Base-by-base conservation (phyloP, 306 rosid genomes). In the Acacia confusa region DNA sequence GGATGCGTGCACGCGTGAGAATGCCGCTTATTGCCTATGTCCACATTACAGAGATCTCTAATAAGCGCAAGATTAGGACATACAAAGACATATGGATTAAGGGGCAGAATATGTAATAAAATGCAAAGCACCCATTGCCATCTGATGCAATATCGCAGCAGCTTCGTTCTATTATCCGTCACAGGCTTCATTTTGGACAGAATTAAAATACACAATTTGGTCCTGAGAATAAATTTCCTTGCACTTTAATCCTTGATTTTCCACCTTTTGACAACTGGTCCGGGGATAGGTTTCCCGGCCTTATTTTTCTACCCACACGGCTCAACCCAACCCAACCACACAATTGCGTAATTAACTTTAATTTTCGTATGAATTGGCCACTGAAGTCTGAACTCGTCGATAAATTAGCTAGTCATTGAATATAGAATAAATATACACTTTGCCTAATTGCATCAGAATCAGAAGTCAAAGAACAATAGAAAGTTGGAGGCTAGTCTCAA, bases 361-460 rank as follows among this genome's bases (percentile, higher is more conserved):
- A 36, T 36, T 36, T 36, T 22, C 64, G 4, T 57, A 57, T 24
- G 64, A 57, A 57, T 25, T 12, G 4, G 66, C 25, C 34, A 60
- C 66, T 60, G 16, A 25, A 24, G 7, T 60, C 13, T 60, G 19
- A 24, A 60, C 34, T 60, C 7, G 24, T n/a, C 4, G 27, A 55
- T 9, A n/a, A 57, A 57, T 57, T n/a, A 57, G 61, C 61, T 2
- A 55, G 25, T 20, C 25, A 53, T 7, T 19, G 25, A 53, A 20
- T n/a, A 22, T 22, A 57, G 30, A 9, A 28, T 14, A 63, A 28
- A 63, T 63, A 28, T 15, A 28, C 16, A 63, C 19, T 30, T 63
- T 13, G 71, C 78, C 63, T 60, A 48, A 80, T 83, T 83, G 71
- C 81, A 73, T 50, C 68, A 83, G 50, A 40, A n/a, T 73, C 55